Evolutionary conservation across 768 basidiomycete genomes (phyloP).

Genomic region (Russula foetens): DNA sequence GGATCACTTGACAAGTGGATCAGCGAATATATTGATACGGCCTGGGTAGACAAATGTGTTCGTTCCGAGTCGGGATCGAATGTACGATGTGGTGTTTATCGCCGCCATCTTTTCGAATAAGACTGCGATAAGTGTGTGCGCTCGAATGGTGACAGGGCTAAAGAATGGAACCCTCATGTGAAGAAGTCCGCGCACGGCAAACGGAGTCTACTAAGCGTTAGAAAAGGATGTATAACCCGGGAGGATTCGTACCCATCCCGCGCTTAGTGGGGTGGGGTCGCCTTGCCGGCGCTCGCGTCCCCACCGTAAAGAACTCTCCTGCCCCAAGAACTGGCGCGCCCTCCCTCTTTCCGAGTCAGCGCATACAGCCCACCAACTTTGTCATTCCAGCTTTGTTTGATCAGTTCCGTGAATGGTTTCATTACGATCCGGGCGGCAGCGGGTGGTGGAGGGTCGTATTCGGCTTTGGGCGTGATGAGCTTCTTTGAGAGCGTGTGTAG

Average conservation of each 20-base stretch:
- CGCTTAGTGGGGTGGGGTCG: constrained; percentile 8
- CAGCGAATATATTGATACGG: neutral
- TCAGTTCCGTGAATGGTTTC: constrained; percentile 6
- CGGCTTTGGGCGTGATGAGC: constrained; percentile 10
- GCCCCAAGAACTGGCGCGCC: constrained; percentile 34
- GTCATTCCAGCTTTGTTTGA: constrained; percentile 18
- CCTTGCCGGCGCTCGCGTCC: neutral
- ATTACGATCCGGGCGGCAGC: constrained; percentile 16
- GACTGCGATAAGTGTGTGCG: neutral
- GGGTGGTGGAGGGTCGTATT: constrained; percentile 10
- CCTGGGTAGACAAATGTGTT: neutral
- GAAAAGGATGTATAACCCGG: neutral
- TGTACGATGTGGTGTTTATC: neutral
- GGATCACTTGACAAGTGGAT: neutral
- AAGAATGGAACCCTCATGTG: neutral
- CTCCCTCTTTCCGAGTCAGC: constrained; percentile 8
- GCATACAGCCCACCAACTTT: constrained; percentile 11
- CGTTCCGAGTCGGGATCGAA: neutral
- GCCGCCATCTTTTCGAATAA: neutral
- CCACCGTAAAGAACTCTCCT: constrained; percentile 37
- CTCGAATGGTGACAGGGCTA: neutral
- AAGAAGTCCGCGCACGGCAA: neutral
- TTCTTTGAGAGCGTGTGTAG: constrained; percentile 3
- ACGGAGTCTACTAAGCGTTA: neutral
- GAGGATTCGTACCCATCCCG: neutral